A percentile compares a stretch with the other conserved stretches of the same genome.
phyloP scores from a whole-genome alignment of 1,284 basidiomycete species.

The Microbotryum silenes-acaulis region DNA sequence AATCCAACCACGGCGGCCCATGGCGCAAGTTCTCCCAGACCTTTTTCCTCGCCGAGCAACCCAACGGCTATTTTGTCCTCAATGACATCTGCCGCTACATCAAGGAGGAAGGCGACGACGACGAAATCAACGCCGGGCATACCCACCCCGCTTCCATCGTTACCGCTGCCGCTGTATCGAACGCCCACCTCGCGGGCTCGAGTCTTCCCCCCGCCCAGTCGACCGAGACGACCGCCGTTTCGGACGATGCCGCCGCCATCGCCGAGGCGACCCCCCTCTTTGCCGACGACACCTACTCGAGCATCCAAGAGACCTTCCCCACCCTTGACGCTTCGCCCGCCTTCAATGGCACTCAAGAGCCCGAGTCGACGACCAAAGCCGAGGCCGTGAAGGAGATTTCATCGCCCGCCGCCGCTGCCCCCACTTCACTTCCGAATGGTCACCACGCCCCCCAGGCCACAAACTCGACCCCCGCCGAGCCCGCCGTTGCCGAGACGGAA shows the following conservation, averaged over 20 bases:
- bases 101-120: conserved; percentile 66
- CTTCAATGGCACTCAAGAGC: conserved; percentile 24
- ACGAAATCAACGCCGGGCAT: conserved; percentile 33
- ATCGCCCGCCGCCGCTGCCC: not conserved
- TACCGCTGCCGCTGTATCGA: conserved; percentile 12
- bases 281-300: too few relatives aligned
- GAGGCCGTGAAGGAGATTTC: conserved; percentile 21
- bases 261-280: conserved; percentile 13
- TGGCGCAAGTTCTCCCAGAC: conserved; percentile 99
- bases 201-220: not conserved
- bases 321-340: conserved; percentile 13
- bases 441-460: conserved; percentile 22
- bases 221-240: conserved; percentile 11
- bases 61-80: conserved; percentile 97
- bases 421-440: conserved; percentile 17
- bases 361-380: conserved; percentile 6
- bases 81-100: conserved; percentile 99
- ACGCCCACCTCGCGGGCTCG: conserved; percentile 5
- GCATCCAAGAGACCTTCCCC: conserved; percentile 32
- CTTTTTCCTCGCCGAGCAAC: conserved; percentile 98
- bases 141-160: conserved; percentile 25
- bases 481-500: conserved; percentile 21
- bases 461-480: conserved; percentile 13
- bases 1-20: conserved; percentile 74
- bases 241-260: not conserved